Evolutionary conservation across 345 rosid genomes (phyloP).

Genomic region (Laguncularia racemosa): DNA sequence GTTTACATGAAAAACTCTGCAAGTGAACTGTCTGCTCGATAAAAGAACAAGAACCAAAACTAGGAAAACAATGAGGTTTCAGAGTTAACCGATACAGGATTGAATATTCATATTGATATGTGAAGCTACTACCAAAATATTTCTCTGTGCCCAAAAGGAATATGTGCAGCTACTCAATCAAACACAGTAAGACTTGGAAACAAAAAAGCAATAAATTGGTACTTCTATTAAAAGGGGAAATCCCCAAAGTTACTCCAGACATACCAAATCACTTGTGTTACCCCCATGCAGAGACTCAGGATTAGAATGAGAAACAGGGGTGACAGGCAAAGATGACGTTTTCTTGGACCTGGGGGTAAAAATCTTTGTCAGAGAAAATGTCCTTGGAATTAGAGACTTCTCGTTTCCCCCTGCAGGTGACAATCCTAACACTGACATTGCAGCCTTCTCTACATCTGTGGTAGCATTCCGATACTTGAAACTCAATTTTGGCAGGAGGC

Average conservation of each 20-base stretch:
- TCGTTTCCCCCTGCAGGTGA: conserved; percentile 25
- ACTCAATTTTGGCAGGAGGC: conserved; percentile 66
- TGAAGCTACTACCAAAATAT: no score
- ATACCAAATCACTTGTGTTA: conserved; percentile 25
- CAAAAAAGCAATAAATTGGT: no score
- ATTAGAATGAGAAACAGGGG: conserved; percentile 69
- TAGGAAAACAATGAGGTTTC: no score
- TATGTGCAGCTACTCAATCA: no score
- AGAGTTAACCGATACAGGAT: no score
- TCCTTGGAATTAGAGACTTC: conserved; percentile 41
- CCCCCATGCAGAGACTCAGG: conserved; percentile 89
- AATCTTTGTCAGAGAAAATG: conserved; percentile 49
- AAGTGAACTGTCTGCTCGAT: no score
- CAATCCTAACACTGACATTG: conserved; percentile 51
- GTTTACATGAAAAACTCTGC: no score
- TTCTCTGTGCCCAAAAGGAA: no score
- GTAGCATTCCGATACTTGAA: conserved; percentile 46
- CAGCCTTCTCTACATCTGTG: conserved; percentile 72
- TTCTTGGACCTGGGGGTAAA: conserved; percentile 46
- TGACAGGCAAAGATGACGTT: conserved; percentile 62
- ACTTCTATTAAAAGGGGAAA: no score
- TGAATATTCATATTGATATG: no score
- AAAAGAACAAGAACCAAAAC: no score
- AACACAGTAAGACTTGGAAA: no score
- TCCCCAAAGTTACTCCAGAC: conserved; percentile 30